phyloP scores from a whole-genome alignment of 176 grass and related monocot species.

The Tillandsia fasciculata region DNA sequence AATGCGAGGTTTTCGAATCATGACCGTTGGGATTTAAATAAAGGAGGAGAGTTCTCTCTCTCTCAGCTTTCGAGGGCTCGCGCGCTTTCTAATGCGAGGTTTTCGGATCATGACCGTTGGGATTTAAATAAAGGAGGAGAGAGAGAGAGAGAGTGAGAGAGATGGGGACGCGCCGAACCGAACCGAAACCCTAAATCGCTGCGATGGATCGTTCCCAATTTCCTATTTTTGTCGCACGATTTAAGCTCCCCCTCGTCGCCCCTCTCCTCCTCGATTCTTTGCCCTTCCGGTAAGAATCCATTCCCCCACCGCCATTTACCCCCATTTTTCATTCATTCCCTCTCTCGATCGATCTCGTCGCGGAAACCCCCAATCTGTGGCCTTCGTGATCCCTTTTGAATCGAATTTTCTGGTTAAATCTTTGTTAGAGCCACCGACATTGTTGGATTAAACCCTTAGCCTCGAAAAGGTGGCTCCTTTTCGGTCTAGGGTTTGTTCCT shows the following conservation, averaged over 20 bases:
- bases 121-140: too few species aligned
- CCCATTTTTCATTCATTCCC: not conserved
- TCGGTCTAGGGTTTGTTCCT: not conserved
- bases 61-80: too few species aligned
- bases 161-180: not conserved
- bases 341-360: not conserved
- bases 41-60: not conserved
- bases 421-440: not conserved
- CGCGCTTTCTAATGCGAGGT: too few species aligned
- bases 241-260: not conserved
- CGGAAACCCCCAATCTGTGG: not conserved
- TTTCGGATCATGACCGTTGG: too few species aligned
- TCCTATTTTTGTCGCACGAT: conserved; percentile 2
- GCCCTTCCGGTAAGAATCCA: conserved; percentile 7
- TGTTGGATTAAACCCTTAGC: conserved; percentile 1
- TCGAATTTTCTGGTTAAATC: not conserved
- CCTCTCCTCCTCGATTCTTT: not conserved
- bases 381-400: not conserved
- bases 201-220: not conserved
- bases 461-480: conserved; percentile 5
- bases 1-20: too few species aligned
- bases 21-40: too few species aligned
- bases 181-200: not conserved
- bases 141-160: not conserved
- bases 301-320: not conserved